Conservation (phyloP, 108 stramenopile species). For the Discostella pseudostelligera region DNA sequence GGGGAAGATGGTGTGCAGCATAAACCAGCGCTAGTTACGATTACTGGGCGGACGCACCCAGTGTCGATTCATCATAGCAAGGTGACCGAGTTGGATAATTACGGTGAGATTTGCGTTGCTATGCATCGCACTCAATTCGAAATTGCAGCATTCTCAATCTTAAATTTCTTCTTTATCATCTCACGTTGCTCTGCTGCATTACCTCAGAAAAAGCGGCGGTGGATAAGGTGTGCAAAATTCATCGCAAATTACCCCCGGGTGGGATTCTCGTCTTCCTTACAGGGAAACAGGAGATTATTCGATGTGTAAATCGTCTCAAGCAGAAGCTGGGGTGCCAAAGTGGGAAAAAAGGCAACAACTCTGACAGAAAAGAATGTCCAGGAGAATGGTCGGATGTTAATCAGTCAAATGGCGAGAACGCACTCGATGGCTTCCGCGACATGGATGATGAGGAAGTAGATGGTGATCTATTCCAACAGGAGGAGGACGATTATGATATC, state of each 20-base stretch:
- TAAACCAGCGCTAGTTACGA: conserved; percentile 78
- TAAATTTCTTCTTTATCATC: no score
- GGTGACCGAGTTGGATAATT: conserved; percentile 92
- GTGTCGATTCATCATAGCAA: conserved; percentile 97
- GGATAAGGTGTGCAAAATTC: conserved; percentile 87
- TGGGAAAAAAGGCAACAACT: conserved; percentile 5
- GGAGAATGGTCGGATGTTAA: conserved; percentile 9
- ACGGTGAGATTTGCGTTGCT: conserved; percentile 50
- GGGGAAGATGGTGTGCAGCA: conserved; percentile 4
- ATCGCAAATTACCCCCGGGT: conserved; percentile 86
- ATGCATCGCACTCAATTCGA: no score
- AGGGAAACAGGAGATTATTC: conserved; percentile 92
- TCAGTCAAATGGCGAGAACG: conserved; percentile 20
- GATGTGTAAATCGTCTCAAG: conserved; percentile 72
- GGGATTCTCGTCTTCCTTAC: conserved; percentile 97
- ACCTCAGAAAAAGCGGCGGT: conserved; percentile 62
- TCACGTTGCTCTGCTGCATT: no score
- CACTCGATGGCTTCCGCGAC: conserved; percentile 60
- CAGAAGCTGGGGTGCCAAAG: conserved; percentile 38
- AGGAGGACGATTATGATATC: conserved; percentile 49
- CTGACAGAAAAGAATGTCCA: background rate
- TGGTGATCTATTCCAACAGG: conserved; percentile 54
- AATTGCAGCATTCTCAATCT: no score
- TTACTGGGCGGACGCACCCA: conserved; percentile 91
- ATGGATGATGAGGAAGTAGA: conserved; percentile 89